Base-by-base conservation (phyloP, 768 basidiomycete species). In the Pulveroboletus frians region DNA sequence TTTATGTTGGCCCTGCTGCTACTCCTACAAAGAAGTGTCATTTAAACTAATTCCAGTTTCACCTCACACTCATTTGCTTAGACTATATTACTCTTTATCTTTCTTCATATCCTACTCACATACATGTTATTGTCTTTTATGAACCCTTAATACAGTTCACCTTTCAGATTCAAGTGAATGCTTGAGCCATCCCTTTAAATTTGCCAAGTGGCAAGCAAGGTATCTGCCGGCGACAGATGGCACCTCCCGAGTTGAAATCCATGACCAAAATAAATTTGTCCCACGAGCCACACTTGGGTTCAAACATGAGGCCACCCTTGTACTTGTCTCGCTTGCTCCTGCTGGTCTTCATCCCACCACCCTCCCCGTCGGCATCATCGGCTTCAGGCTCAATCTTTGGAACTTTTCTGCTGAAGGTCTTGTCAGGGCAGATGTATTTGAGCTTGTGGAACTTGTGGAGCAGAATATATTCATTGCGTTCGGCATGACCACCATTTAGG, bases 221-320 rank as follows among this genome's bases (percentile, higher is more conserved):
- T n/a, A n/a, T n/a, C n/a, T n/a, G n/a, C n/a, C n/a, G n/a, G n/a
- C n/a, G n/a, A n/a, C n/a, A n/a, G n/a, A n/a, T n/a, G n/a, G n/a
- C n/a, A n/a, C n/a, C n/a, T n/a, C n/a, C n/a, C 52, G 93, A 96
- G 69, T 99, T 99, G 83, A 98, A 99, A 68, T 99, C 96, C 96
- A 99, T 99, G 69, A 99, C 96, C 15, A 99, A 78, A 68, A 98
- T 88, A 64, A 77, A 96, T 59, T 85, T 94, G 73, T 98, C 96
- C 90, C 92, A 98, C 35, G 98, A 73, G 10, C 94, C 92, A 47
- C 90, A 76, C 71, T 96, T 94, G 2, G 96, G 96, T 50, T 96
- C 91, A 55, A 99, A 93, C 17, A 99, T 96, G 45, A 98, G 77
- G 68, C 96, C 96, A 66, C 96, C 96, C 71, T 98, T 96, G 74